Percentiles rank a stretch among this genome's conserved stretches.
phyloP scores from a whole-genome alignment of 2,329 filamentous ascomycete genomes.

The Hypoxylon sp. region DNA sequence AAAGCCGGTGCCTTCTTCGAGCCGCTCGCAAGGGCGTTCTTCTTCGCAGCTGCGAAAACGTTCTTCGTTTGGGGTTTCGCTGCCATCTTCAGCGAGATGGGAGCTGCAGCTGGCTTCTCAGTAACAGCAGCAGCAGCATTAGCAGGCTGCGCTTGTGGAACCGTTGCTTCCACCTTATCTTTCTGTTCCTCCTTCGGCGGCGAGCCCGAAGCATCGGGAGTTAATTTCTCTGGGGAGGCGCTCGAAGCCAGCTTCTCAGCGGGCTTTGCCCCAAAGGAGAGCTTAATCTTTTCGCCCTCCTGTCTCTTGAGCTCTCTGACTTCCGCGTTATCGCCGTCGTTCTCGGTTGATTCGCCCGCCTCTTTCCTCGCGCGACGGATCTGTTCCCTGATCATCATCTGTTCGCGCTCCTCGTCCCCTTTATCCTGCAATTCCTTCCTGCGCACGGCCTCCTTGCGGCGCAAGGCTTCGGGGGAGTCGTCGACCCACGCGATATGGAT shows the following conservation, averaged over 20 bases:
- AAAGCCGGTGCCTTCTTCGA: slow-evolving; percentile 73
- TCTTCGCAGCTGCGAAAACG: slow-evolving; percentile 77
- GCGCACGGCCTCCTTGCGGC: slow-evolving; percentile 83
- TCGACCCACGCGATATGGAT: slow-evolving; percentile 92
- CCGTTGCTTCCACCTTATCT: slow-evolving; percentile 38
- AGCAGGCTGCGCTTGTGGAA: slow-evolving; percentile 5
- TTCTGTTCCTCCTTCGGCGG: slow-evolving; percentile 33
- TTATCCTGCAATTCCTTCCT: slow-evolving; percentile 90
- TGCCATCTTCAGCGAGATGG: slow-evolving; percentile 75
- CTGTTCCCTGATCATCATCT: slow-evolving; percentile 85
- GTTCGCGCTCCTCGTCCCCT: slow-evolving; percentile 91
- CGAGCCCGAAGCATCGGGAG: slow-evolving; percentile 43
- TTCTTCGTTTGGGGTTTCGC: slow-evolving; percentile 80
- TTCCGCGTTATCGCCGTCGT: slow-evolving; percentile 59
- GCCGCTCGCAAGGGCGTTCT: slow-evolving; percentile 75
- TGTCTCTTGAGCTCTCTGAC: slow-evolving; percentile 69
- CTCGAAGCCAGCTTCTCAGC: slow-evolving; percentile 43
- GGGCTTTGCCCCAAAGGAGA: slow-evolving; percentile 73
- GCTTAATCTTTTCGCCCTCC: slow-evolving; percentile 82
- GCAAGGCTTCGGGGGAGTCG: slow-evolving; percentile 87
- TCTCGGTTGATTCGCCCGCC: slow-evolving; percentile 60
- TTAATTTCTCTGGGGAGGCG: slow-evolving; percentile 37
- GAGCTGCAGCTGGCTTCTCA: slow-evolving; percentile 55
- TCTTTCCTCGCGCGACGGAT: slow-evolving; percentile 80
- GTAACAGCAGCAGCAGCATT: slow-evolving; percentile 17